Base-by-base conservation (phyloP, 805 yeast species). In the Zygotorulaspora sp. region DNA sequence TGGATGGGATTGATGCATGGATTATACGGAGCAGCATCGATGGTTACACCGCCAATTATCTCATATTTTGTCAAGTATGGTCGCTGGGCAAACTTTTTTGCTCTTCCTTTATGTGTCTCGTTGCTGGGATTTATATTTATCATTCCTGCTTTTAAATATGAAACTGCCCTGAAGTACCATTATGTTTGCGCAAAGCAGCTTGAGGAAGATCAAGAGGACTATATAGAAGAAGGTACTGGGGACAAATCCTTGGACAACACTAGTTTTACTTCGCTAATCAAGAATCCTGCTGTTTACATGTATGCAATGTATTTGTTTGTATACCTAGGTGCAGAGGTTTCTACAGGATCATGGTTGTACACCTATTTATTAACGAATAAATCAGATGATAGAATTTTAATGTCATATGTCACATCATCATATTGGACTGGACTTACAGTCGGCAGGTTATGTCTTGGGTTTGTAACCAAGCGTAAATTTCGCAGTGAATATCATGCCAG, bases 341-440 rank as follows among this genome's bases (percentile, higher is more conserved):
- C 81, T 1, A 61, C 81, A 42, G 87, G 81, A 1, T 80, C 86
- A 2, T 82, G 89, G 88, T 63, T 77, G 13, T 77, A 77, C 32
- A 76, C 86, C 2, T 83, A 72, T 50, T 59, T 83, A 38, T 64
- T 77, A 28, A 72, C 70, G 17, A 72, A 77, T 36, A 71, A 83
- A 40, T 59, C 68, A 11, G 77, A 77, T 12, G 62, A 66, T 33
- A 63, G 63, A 21, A 49, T 63, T 1, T 55, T 63, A 14, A 73
- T 77, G 52, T 82, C 87, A 6, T 78, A 75, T 50, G 76, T 80
- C 10, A 77, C 82, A 0, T 72, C 86, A 4, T 80, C 84, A 11
- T 81, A 72, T 52, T 82, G 88, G 88, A 71, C 72, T 16, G 90
- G 90, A 0, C 56, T 82, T 14, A 78, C 88, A 0, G 43, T 71